A percentile compares a stretch with the other conserved stretches of the same genome.
phyloP scores from a whole-genome alignment of 768 basidiomycete genomes.

The Postia placenta region DNA sequence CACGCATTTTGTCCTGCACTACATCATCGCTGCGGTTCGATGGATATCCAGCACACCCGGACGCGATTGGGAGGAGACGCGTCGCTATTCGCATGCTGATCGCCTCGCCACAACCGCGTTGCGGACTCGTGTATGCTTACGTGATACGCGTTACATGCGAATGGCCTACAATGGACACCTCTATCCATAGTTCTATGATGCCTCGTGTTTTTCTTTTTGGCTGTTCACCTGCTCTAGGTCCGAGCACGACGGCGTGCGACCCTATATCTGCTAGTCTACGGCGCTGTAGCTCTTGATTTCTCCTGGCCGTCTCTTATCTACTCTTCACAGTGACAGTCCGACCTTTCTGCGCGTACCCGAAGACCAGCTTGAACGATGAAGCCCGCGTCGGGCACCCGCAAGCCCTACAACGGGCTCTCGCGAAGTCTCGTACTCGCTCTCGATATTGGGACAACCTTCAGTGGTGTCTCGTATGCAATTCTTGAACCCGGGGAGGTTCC shows the following conservation, averaged over 20 bases:
- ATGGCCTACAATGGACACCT: slow-evolving; percentile 3
- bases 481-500: slow-evolving; percentile 78
- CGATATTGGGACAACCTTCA: slow-evolving; percentile 80
- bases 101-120: slow-evolving; percentile 19
- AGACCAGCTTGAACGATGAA: slow-evolving; percentile 39
- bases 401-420: slow-evolving; percentile 60
- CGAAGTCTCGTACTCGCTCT: slow-evolving; percentile 72
- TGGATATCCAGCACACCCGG: neutral
- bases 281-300: neutral
- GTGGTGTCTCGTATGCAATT: slow-evolving; percentile 79
- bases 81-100: neutral
- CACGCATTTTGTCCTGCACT: neutral
- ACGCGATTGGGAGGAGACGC: neutral
- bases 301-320: slow-evolving; percentile 9
- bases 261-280: slow-evolving; percentile 8
- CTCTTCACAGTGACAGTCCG: slow-evolving; percentile 2
- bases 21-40: neutral
- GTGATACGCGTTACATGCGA: slow-evolving; percentile 7
- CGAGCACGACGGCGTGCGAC: neutral
- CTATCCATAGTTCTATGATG: slow-evolving; percentile 6
- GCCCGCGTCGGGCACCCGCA: slow-evolving; percentile 56
- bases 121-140: slow-evolving; percentile 14
- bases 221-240: neutral
- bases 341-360: neutral
- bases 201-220: slow-evolving; percentile 11